Percentiles rank a stretch among this genome's conserved stretches.
Evolutionary conservation across 345 rosid species (phyloP).

Genomic region (Sonneratia caseolaris): DNA sequence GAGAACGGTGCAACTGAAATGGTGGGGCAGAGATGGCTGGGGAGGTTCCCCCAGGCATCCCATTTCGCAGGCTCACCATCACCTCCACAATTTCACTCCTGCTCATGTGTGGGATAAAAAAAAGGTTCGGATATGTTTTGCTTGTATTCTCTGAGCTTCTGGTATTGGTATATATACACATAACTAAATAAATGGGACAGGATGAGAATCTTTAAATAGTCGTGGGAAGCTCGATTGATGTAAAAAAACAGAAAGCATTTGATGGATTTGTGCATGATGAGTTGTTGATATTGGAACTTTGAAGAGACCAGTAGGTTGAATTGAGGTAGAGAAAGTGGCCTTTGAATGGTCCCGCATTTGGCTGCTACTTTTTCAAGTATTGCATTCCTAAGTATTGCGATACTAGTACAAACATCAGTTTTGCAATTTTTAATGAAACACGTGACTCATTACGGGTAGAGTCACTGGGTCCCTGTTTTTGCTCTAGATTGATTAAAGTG

Average conservation of each 20-base stretch:
- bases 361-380: slow-evolving; percentile 5
- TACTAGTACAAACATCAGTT: background rate
- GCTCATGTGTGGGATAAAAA: background rate
- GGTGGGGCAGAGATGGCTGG: slow-evolving; percentile 30
- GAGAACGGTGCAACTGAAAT: slow-evolving; percentile 19
- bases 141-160: background rate
- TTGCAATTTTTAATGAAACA: background rate
- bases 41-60: background rate
- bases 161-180: background rate
- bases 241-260: background rate
- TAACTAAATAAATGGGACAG: background rate
- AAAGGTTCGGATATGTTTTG: background rate
- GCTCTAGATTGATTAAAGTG: background rate
- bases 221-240: background rate
- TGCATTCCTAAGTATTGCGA: background rate
- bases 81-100: slow-evolving; percentile 7
- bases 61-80: background rate
- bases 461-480: too few species aligned
- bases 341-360: slow-evolving; percentile 6
- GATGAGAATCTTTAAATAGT: background rate
- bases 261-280: slow-evolving; percentile 5
- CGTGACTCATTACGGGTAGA: too few species aligned
- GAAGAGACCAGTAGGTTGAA: background rate
- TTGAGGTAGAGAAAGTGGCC: background rate
- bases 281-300: slow-evolving; percentile 1